A percentile compares a stretch with the other conserved stretches of the same genome.
These are phyloP conservation scores for Coemansia sp. DNA, from an alignment of 192 early-diverging fungal genomes.

Conservation along the genomic window DNA sequence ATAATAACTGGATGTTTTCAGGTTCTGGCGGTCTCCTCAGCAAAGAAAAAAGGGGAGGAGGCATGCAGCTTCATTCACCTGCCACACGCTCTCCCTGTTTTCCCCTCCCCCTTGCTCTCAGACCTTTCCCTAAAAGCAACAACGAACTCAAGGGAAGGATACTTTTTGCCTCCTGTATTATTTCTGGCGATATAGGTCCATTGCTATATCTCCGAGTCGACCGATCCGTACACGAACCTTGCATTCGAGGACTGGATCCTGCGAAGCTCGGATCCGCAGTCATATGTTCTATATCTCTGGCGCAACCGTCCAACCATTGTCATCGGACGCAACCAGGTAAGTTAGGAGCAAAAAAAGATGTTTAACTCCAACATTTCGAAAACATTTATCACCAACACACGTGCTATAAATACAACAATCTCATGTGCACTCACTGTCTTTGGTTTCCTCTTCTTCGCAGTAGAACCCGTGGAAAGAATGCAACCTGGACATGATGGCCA, in stretches of 20 bases:
- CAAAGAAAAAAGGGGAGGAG: no score
- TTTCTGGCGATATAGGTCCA: slow-evolving; percentile 32
- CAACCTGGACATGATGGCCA: slow-evolving; percentile 68
- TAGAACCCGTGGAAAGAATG: slow-evolving; percentile 98
- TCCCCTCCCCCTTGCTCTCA: background rate
- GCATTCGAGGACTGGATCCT: slow-evolving; percentile 67
- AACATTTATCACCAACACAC: no score
- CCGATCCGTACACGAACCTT: slow-evolving; percentile 51
- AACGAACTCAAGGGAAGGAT: no score
- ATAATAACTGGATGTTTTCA: background rate
- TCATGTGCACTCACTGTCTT: background rate
- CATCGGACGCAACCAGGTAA: slow-evolving; percentile 90
- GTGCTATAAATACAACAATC: background rate
- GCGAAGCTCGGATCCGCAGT: slow-evolving; percentile 64
- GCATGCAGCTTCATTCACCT: background rate
- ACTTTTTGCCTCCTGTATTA: no score
- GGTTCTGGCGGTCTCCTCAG: slow-evolving; percentile 1
- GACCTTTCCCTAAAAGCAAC: no score
- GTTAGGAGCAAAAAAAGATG: no score
- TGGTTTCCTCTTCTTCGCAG: background rate
- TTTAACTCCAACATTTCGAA: no score
- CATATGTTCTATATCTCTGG: slow-evolving; percentile 81
- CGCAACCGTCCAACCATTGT: slow-evolving; percentile 86
- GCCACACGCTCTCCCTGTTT: background rate
- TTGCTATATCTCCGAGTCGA: slow-evolving; percentile 43